Evolutionary conservation across 1,139 yeast species (phyloP), one percentile per base, ranked within the genome.

Genomic region (Ogataea hybrid): DNA sequence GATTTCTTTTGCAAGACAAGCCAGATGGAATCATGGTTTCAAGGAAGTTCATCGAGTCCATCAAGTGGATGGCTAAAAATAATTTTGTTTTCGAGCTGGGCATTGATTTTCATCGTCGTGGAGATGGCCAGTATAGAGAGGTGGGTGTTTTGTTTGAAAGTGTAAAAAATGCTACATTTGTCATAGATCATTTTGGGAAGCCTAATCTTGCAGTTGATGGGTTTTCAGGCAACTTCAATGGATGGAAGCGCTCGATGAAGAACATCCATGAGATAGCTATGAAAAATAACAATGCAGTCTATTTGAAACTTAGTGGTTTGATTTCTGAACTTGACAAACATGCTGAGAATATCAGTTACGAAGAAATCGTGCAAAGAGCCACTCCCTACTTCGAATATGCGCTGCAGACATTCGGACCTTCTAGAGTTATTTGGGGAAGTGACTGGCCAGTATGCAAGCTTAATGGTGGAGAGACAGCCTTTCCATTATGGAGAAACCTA

Each of bases 1-100:
- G 75, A 29, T 70, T 62, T 48, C 58, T 71, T 28, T 43, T 70
- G 3, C 75, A 71, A 46, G 74, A 68, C 43, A 67, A 69, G 45
- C 70, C 69, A 1, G 43, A 42, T 1, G 63, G 63, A 1, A 59
- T 63, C 0, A 65, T 66, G 69, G 35, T 58, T 5, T 39, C 53
- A 5, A 42, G 43, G 2, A 32, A 47, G 5, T 63, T 69, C 41
- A 50, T 61, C 16, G 63, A 62, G 6, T 55, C 64, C 0, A 41
- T 70, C 20, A 54, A 63, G 8, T 67, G 65, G 64, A 41, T 70
- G 9, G 64, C 60, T 3, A 44, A 47, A 2, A 36, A 58, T 5
- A 52, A 58, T 12, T 61, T 49, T 29, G 56, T 57, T 1, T 70
- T 69, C 47, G 75, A 70, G 37, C 52, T 70, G 43, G 75, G 75